Conservation (phyloP, 1,284 basidiomycete species). For the Tilletia walkeri region DNA sequence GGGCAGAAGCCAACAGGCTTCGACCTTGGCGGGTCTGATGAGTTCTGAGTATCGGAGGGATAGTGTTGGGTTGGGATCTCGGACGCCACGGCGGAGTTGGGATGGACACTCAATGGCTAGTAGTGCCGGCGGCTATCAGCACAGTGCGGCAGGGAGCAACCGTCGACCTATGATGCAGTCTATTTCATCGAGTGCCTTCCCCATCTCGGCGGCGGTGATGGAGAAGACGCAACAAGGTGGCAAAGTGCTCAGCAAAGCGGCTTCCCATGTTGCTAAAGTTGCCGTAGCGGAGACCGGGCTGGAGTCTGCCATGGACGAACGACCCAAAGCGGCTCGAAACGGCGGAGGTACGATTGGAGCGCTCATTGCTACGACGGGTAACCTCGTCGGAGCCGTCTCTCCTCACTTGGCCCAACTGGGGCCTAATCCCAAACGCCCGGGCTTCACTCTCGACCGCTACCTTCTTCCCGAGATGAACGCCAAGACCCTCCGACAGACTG, state of each 20-base stretch:
- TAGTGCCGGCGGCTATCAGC: background rate
- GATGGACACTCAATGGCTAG: background rate
- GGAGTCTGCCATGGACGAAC: conserved; percentile 50
- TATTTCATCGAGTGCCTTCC: conserved; percentile 4
- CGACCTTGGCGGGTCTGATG: background rate
- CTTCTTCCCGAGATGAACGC: conserved; percentile 54
- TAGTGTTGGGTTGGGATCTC: background rate
- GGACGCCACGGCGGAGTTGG: conserved; percentile 1
- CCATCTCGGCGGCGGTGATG: conserved; percentile 7
- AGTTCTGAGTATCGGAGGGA: background rate
- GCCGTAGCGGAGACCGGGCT: conserved; percentile 49
- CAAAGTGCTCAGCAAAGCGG: conserved; percentile 27
- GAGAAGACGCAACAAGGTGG: conserved; percentile 25
- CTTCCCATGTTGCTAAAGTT: conserved; percentile 36
- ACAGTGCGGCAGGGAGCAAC: background rate
- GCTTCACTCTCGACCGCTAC: conserved; percentile 68
- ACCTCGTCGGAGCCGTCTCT: conserved; percentile 57
- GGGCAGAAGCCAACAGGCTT: background rate
- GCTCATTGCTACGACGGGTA: conserved; percentile 71
- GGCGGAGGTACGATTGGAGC: conserved; percentile 71
- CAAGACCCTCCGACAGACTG: conserved; percentile 51
- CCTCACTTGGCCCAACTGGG: conserved; percentile 60
- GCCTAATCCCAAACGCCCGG: conserved; percentile 68
- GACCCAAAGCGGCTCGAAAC: conserved; percentile 63
- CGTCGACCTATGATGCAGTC: conserved; percentile 14